Evolutionary conservation across 331 rosid genomes (phyloP).

Genomic region (Stylosanthes scabra): DNA sequence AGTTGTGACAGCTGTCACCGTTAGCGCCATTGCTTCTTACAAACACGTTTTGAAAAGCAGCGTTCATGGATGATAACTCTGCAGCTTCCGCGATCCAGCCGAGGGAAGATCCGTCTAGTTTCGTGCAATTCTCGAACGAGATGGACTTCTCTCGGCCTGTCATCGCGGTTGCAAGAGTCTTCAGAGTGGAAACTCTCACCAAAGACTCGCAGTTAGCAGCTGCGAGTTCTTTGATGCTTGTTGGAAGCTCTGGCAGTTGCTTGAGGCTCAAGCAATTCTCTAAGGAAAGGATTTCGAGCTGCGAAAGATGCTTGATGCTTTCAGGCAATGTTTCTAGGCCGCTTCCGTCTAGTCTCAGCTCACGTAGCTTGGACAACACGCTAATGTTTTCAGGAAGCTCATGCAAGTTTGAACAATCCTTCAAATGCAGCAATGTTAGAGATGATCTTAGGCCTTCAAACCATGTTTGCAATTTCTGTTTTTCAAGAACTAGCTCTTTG

Average conservation of each 20-base stretch:
- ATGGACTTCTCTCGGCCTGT: no score
- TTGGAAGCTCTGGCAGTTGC: constrained; percentile 31
- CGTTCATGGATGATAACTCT: background rate
- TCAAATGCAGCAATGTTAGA: background rate
- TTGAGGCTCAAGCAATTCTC: constrained; percentile 15
- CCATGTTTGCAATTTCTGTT: background rate
- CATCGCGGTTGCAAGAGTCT: background rate
- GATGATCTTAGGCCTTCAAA: constrained; percentile 4
- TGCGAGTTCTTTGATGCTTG: background rate
- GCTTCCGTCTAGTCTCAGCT: constrained; percentile 24
- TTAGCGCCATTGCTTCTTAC: fast-evolving
- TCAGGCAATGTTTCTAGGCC: constrained; percentile 11
- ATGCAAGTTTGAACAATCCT: background rate
- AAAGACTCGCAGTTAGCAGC: constrained; percentile 13
- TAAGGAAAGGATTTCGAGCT: constrained; percentile 4
- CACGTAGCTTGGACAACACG: background rate
- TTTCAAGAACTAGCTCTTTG: background rate
- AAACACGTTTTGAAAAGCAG: background rate
- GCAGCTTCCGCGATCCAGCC: background rate
- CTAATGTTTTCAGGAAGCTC: constrained; percentile 8
- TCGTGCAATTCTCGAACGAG: constrained; percentile 1
- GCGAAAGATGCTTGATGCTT: constrained; percentile 14
- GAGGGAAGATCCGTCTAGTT: background rate
- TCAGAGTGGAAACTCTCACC: background rate
- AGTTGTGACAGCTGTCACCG: no score